Percentiles rank a stretch among this genome's conserved stretches.
These are phyloP conservation scores for Thalassiosira exigua DNA, from an alignment of 352 stramenopile species.

Conservation along the genomic window DNA sequence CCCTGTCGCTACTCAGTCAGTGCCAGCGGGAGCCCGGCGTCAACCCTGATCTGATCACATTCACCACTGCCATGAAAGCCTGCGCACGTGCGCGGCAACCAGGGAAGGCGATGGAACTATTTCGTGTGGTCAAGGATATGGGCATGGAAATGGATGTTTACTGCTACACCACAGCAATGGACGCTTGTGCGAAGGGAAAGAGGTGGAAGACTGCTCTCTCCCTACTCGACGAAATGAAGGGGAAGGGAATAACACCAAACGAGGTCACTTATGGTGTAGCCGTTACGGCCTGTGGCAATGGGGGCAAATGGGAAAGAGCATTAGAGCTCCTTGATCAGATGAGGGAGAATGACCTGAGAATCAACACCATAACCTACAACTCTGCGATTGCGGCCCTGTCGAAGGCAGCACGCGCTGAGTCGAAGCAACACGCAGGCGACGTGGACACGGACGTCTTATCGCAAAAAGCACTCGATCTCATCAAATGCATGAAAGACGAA, in stretches of 20 bases:
- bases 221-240: conserved; percentile 78
- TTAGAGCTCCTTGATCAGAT: conserved; percentile 76
- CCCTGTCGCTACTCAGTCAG: conserved; percentile 66
- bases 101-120: conserved; percentile 65
- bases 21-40: conserved; percentile 68
- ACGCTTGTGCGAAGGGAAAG: conserved; percentile 76
- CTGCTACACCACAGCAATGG: conserved; percentile 79
- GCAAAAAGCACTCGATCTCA: conserved; percentile 62
- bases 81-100: conserved; percentile 67
- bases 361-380: conserved; percentile 84
- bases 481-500: conserved; percentile 74
- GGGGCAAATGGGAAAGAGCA: conserved; percentile 72
- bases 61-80: conserved; percentile 70
- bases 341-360: conserved; percentile 62
- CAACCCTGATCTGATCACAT: conserved; percentile 78
- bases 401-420: conserved; percentile 58
- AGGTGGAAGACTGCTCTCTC: conserved; percentile 66
- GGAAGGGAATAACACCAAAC: conserved; percentile 65
- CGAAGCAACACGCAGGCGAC: conserved; percentile 19
- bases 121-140: conserved; percentile 71
- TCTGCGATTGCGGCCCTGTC: conserved; percentile 73
- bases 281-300: conserved; percentile 78
- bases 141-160: conserved; percentile 69
- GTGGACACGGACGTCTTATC: conserved; percentile 51
- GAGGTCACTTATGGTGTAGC: conserved; percentile 78